Percentiles rank a stretch among this genome's conserved stretches.
Evolutionary conservation across 2,329 filamentous ascomycete species (phyloP).

Genomic region (Verruconis gallopava): DNA sequence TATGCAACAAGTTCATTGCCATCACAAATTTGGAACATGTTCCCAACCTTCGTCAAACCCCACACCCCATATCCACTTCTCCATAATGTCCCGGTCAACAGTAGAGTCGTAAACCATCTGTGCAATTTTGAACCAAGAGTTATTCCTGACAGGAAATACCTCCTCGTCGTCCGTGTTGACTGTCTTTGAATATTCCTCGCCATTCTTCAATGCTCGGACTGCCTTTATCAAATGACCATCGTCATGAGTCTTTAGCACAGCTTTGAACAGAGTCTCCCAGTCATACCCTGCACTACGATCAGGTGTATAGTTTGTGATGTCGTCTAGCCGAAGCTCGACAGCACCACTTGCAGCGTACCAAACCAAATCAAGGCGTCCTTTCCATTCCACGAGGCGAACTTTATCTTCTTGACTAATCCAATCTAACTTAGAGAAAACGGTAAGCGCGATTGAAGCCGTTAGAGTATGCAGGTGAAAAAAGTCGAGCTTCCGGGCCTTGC

Average conservation of each 20-base stretch:
- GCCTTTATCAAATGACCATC: constrained; percentile 27
- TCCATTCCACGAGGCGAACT: constrained; percentile 17
- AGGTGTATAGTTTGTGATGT: constrained; percentile 13
- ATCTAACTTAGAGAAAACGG: constrained; percentile 17
- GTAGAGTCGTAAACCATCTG: constrained; percentile 11
- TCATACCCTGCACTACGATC: constrained; percentile 15
- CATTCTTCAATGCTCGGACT: constrained; percentile 23
- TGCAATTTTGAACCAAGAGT: constrained; percentile 11
- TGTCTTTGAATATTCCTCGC: constrained; percentile 9
- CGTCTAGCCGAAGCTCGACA: constrained; percentile 14
- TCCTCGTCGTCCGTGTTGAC: constrained; percentile 4
- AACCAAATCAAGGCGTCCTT: constrained; percentile 15
- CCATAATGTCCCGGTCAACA: neutral
- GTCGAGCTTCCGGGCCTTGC: constrained; percentile 13
- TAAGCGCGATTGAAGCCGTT: constrained; percentile 22
- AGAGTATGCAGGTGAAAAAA: constrained; percentile 24
- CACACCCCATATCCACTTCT: constrained; percentile 10
- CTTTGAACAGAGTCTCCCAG: constrained; percentile 19
- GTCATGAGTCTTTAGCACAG: constrained; percentile 17
- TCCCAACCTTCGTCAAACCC: constrained; percentile 11
- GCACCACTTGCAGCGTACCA: constrained; percentile 15
- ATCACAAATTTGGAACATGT: neutral
- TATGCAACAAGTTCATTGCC: too few species aligned
- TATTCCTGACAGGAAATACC: constrained; percentile 11
- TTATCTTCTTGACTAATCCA: constrained; percentile 22